Base-by-base conservation (phyloP, 768 basidiomycete genomes). In the Collybia mongolica region DNA sequence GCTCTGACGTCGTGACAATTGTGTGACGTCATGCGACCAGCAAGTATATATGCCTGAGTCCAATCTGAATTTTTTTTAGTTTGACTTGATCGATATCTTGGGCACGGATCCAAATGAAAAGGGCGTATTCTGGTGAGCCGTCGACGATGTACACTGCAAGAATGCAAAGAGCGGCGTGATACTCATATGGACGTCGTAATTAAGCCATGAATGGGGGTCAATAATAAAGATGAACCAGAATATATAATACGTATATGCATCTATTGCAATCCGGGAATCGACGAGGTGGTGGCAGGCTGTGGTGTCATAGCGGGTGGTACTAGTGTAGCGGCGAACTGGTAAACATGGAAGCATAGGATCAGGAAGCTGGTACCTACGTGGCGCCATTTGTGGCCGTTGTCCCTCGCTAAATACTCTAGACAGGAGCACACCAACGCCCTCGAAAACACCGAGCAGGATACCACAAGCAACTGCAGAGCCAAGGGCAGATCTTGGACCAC, bases 391-490 rank as follows among this genome's bases (percentile, higher is more conserved):
- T 57, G 89, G 91, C 61, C 88, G 77, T 58, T 85, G 83, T 50
- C 81, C 82, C 64, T 91, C 90, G 61, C 87, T 89, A 68, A 97
- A 89, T 56, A 94, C 88, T 53, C 96, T 82, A 42, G 85, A 88
- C 54, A 98, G 74, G 20, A 98, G 76, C 6, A 98, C 95, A 58
- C 96, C 96, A 18, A 98, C 93, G 61, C 95, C 95, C 70, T 93
- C 90, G 63, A 94, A 91, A 11, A 93, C 90, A 58, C 96, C 95
- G 20, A 99, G 81, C 20, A 99, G 76, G 52, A 99, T 95, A 65
- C 95, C 96, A 65, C 97, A 98, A 14, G 91, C 90, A 40, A 99
- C 80, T 15, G 96, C 96, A n/a, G 91, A 94, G 14, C 88, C 88
- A 39, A 98, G 73, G 20, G 93, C 93, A 20, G 91, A 85, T 72